Base-by-base conservation (phyloP, 805 yeast genomes). In the Suhomyces emberorum region DNA sequence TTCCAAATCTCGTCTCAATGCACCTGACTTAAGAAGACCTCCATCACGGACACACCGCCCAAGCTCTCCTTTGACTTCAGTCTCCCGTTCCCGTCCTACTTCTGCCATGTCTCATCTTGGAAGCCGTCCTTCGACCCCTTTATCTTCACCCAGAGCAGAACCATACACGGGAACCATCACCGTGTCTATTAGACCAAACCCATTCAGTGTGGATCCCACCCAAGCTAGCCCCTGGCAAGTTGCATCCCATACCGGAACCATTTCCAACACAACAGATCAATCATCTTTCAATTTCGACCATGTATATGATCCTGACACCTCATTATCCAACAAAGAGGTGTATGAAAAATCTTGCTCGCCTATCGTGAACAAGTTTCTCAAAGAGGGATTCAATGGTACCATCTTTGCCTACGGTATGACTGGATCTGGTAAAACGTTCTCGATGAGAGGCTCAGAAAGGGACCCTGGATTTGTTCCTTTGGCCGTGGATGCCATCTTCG, bases 381-480 rank as follows among this genome's bases (percentile, higher is more conserved):
- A 57, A 29, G 80, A 79, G 11, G 96, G 96, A 0, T 89, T 64
- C 57, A 88, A 88, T 52, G 89, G 89, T 11, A 88, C 96, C 0
- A 78, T 89, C 1, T 88, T 91, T 57, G 97, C 98, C 0, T 88
- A 88, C 52, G 96, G 96, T 23, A 85, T 85, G 88, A 88, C 96
- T 0, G 96, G 96, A 0, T 83, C 95, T 1, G 96, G 96, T 8
- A 88, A 88, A 58, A 88, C 96, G 0, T 80, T 76, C 54, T 77
- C 95, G 2, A 88, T 88, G 95, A 81, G 81, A 44, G 96, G 95
- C 20, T 65, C 70, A 18, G 67, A 59, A 2, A 43, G 47, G 4
- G 81, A 79, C 43, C 79, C 81, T 0, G 95, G 96, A 3, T 69
- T 88, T 32, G 83, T 88, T 28, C 79, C 82, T 26, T 63, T 79